Base-by-base conservation (phyloP, 2,329 filamentous ascomycete species). In the Aaosphaeria arxii region DNA sequence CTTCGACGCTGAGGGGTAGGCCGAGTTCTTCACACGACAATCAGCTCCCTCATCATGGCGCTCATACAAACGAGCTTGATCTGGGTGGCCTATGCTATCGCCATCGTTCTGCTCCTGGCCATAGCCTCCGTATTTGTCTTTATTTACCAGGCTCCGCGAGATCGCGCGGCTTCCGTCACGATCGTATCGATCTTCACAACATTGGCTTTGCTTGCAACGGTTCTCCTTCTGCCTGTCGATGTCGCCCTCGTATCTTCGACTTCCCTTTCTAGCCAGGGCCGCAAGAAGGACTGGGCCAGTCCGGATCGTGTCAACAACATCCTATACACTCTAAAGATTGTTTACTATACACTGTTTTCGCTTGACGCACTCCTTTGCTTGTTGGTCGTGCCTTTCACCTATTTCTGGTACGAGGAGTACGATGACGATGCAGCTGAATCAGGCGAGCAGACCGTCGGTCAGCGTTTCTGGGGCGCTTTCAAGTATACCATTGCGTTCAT, bases 351-450 rank as follows among this genome's bases (percentile, higher is more conserved):
- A 0, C 80, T 99, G 0, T 99, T 97, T 75, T 94, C 89, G 59
- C 76, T 96, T 57, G 94, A 99, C 70, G 89, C 91, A 1, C 69
- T 96, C 5, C 82, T 99, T 7, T 99, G 94, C 64, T 77, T 99
- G 41, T 70, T 97, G 13, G 82, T 96, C 40, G 87, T 97, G 17
- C 94, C 94, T 0, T 99, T 99, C 66, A 87, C 91, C 42, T 99
- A 99, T 75, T 99, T 99, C 70, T 96, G 88, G 84, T 94, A 95
- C 64, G 94, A 99, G 70, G 94, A 97, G 71, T 95, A 95, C 57
- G 92, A 96, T 62, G 91, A 96, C 72, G 86, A 92, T 17, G 91
- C 91, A 52, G 81, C 86, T 32, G 89, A 95, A 61, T 83, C 89
- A 51, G 88, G 89, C 31, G 84, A 82, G 30, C 86, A 91, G 66